These are phyloP conservation scores for Lepidium sativum DNA, from an alignment of 345 rosid genomes.

Conservation along the genomic window DNA sequence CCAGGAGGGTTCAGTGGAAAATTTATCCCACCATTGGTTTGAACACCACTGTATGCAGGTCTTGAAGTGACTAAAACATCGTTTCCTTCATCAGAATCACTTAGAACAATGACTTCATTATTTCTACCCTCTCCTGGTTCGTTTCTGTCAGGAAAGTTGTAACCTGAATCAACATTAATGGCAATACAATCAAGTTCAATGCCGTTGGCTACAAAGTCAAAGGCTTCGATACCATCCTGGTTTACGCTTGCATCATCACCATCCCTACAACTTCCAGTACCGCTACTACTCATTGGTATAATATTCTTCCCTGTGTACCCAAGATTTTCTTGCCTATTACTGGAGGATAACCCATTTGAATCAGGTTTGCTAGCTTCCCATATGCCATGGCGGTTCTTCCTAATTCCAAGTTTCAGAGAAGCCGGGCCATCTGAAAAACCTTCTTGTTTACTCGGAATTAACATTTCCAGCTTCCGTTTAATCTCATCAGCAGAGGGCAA, in stretches of 20 bases:
- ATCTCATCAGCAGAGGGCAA: slow-evolving; percentile 36
- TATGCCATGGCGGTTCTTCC: slow-evolving; percentile 70
- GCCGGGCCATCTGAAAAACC: slow-evolving; percentile 60
- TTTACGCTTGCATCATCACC: slow-evolving; percentile 93
- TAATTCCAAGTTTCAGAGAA: slow-evolving; percentile 83
- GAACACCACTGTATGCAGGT: slow-evolving; percentile 42
- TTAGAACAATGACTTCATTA: slow-evolving; percentile 73
- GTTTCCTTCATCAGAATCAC: slow-evolving; percentile 91
- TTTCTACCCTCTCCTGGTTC: slow-evolving; percentile 41
- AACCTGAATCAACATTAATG: slow-evolving; percentile 49
- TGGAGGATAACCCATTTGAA: slow-evolving; percentile 47
- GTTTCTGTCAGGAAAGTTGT: slow-evolving; percentile 43
- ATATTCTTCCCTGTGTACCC: slow-evolving; percentile 44
- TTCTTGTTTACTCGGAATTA: slow-evolving; percentile 58
- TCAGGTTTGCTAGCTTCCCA: slow-evolving; percentile 94
- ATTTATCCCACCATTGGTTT: slow-evolving; percentile 36
- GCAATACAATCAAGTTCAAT: slow-evolving; percentile 72
- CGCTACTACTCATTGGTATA: slow-evolving; percentile 90
- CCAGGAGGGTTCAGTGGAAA: slow-evolving; percentile 51
- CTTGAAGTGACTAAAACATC: slow-evolving; percentile 49
- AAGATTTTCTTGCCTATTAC: slow-evolving; percentile 47
- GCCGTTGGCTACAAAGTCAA: slow-evolving; percentile 52
- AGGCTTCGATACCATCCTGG: slow-evolving; percentile 69
- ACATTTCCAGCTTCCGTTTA: slow-evolving; percentile 43
- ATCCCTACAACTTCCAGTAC: slow-evolving; percentile 82